Evolutionary conservation across 2,329 filamentous ascomycete genomes (phyloP).

Genomic region (Claviceps fusiformis): DNA sequence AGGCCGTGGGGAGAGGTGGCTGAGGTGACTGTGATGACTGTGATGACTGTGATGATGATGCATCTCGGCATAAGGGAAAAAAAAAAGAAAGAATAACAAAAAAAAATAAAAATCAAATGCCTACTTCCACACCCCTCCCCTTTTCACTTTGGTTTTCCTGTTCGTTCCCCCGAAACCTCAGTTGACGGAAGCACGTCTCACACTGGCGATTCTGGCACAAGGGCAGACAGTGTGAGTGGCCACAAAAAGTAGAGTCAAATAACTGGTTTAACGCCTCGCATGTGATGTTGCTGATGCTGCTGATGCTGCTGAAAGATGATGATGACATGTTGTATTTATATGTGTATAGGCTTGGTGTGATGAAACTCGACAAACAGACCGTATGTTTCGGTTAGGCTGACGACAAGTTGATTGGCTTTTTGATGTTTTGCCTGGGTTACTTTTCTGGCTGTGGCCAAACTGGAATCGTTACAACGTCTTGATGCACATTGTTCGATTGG

Average conservation of each 20-base stretch:
- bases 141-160: no score
- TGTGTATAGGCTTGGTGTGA: neutral
- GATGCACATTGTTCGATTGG: neutral
- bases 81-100: neutral
- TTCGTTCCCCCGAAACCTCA: neutral
- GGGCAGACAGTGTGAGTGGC: neutral
- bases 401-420: neutral
- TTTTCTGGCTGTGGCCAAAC: neutral
- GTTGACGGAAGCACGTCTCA: neutral
- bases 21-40: neutral
- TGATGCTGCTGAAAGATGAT: neutral
- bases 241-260: neutral
- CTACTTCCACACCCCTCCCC: no score
- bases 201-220: neutral
- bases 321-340: neutral
- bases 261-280: constrained; percentile 3
- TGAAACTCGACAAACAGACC: constrained; percentile 1
- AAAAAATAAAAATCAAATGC: neutral
- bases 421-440: neutral
- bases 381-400: neutral
- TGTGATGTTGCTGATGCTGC: neutral
- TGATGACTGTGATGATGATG: neutral
- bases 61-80: neutral
- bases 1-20: no score
- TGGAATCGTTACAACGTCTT: neutral